Evolutionary conservation across 768 basidiomycete species (phyloP).

Genomic region (Rossbeevera mucosa): DNA sequence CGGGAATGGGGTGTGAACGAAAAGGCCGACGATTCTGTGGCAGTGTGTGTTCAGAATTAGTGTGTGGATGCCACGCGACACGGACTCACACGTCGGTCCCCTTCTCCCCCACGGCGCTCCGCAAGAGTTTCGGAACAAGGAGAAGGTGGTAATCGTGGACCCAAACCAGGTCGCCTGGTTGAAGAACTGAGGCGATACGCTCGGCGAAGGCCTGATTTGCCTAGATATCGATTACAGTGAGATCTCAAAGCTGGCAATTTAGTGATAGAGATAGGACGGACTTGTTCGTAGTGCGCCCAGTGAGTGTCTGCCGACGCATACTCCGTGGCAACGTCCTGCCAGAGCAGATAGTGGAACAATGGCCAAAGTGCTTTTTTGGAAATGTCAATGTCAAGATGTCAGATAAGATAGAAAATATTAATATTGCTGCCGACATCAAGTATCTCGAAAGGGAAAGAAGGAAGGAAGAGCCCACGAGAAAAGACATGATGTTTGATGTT

Average conservation of each 20-base stretch:
- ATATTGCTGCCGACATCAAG: neutral
- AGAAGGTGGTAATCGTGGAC: constrained; percentile 95
- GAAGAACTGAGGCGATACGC: constrained; percentile 69
- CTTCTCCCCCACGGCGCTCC: constrained; percentile 50
- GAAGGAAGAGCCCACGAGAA: neutral
- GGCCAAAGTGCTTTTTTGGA: constrained; percentile 85
- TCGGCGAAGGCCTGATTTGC: constrained; percentile 83
- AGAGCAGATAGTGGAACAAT: constrained; percentile 95
- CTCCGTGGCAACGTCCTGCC: constrained; percentile 93
- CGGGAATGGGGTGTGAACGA: constrained; percentile 98
- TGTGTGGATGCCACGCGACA: neutral
- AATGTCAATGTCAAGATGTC: constrained; percentile 8
- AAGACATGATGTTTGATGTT: neutral
- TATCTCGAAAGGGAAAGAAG: neutral
- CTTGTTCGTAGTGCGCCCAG: constrained; percentile 44
- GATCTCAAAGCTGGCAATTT: neutral
- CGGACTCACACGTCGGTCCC: constrained; percentile 24
- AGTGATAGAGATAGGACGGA: constrained; percentile 1
- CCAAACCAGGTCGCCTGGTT: constrained; percentile 90
- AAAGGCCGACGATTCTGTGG: constrained; percentile 68
- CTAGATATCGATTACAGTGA: constrained; percentile 34
- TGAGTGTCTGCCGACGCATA: constrained; percentile 80
- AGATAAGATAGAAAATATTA: neutral
- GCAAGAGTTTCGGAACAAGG: constrained; percentile 80
- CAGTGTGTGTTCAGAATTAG: neutral